Conservation (phyloP, 257 asterid genomes). For the Solanum appendiculatum region DNA sequence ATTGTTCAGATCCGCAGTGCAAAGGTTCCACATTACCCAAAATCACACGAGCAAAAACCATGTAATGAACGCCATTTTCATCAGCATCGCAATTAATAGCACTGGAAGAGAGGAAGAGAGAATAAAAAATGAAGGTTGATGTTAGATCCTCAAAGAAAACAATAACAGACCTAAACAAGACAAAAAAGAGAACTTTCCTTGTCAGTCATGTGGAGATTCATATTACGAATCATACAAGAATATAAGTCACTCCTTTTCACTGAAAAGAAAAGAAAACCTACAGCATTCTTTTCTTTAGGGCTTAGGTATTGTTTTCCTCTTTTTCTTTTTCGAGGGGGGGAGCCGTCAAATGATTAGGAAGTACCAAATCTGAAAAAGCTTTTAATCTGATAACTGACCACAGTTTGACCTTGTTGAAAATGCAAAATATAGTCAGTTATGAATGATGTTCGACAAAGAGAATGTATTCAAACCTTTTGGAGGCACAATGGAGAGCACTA, state of each 20-base stretch:
- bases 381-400: slow-evolving; percentile 42
- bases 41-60: slow-evolving; percentile 48
- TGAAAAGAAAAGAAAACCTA: slow-evolving; percentile 7
- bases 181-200: neutral
- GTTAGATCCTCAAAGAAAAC: neutral
- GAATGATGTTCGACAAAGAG: neutral
- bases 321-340: neutral
- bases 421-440: neutral
- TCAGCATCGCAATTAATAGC: slow-evolving; percentile 51
- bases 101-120: neutral
- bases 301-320: neutral
- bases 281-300: neutral
- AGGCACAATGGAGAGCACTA: slow-evolving; percentile 51
- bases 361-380: neutral
- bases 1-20: slow-evolving; percentile 61
- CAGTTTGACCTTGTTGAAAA: neutral
- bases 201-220: neutral
- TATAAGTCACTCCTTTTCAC: slow-evolving; percentile 18
- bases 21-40: slow-evolving; percentile 69
- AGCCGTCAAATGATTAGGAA: neutral
- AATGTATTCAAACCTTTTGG: neutral
- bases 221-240: neutral
- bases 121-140: neutral
- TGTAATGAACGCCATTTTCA: slow-evolving; percentile 61
- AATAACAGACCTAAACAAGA: neutral